Base-by-base conservation (phyloP, 148 eudicot species). In the Gaultheria prostrata region DNA sequence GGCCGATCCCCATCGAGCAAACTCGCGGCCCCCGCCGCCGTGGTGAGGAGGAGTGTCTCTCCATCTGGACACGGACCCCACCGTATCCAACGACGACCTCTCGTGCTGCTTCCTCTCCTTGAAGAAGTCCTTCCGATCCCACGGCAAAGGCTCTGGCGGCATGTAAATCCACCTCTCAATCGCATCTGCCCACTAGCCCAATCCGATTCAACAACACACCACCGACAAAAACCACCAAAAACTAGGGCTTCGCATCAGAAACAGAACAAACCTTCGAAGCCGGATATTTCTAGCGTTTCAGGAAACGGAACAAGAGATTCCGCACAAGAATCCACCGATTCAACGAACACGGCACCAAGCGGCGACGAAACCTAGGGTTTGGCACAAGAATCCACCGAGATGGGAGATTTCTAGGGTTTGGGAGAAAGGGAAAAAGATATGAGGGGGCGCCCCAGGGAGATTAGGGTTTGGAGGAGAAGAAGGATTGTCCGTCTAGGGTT, bases 91-190 rank as follows among this genome's bases (percentile, higher is more conserved):
- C 74, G 51, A 57, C 70, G 53, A 67, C 80, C 91, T 84, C 59
- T 86, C 87, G 86, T 88, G 69, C 30, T 63, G 93, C 84, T 85
- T 90, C 63, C 96, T 86, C 39, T 92, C 92, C 84, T 90, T 88
- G 77, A 85, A 92, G 71, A 85, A 87, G 65, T 90, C 92, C 89
- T 91, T 93, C 87, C 97, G 95, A 89, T 93, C 95, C 92, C 92
- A 92, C 32, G 93, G 93, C 89, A 88, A 82, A 79, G 92, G 93
- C 92, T 93, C 97, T 87, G 95, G 93, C 92, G 98, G 94, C 97
- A 95, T 92, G 87, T 91, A 95, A 85, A 56, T 82, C 76, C 78
- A 81, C 83, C 45, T 73, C 69, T 46, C 83, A 83, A 85, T 84
- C 85, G 84, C 89, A 86, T 89, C 80, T 30, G 26, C 46, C 54